phyloP scores from a whole-genome alignment of 805 yeast genomes.

The Teunomyces pallodes region DNA sequence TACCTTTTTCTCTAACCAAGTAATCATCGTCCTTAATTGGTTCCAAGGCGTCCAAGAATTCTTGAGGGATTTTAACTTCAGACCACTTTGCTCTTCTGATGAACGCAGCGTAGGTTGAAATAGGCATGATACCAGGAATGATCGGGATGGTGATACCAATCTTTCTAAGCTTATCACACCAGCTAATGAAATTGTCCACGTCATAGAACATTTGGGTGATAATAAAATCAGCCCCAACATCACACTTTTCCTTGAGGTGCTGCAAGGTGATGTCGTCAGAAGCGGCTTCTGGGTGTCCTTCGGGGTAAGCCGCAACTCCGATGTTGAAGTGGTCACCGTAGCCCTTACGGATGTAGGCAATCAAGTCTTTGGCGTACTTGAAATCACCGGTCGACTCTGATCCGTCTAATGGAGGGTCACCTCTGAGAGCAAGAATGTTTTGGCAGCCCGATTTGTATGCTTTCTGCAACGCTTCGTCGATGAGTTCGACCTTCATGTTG shows the following conservation, averaged over 20 bases:
- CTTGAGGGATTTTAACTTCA: constrained; percentile 73
- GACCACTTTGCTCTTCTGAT: constrained; percentile 95
- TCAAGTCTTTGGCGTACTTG: constrained; percentile 82
- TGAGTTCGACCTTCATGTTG: constrained; percentile 78
- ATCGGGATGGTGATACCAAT: constrained; percentile 81
- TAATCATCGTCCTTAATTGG: constrained; percentile 89
- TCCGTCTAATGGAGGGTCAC: constrained; percentile 87
- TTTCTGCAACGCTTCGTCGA: constrained; percentile 79
- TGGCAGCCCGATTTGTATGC: constrained; percentile 94
- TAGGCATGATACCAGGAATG: constrained; percentile 98
- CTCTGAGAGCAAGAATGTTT: constrained; percentile 89
- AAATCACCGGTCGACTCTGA: constrained; percentile 80
- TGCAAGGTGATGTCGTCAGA: constrained; percentile 47
- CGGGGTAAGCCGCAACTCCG: constrained; percentile 97
- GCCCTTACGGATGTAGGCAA: constrained; percentile 65
- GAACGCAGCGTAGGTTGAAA: constrained; percentile 90
- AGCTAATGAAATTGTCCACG: constrained; percentile 73
- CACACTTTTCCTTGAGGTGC: constrained; percentile 82
- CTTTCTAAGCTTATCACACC: constrained; percentile 73
- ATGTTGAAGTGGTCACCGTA: constrained; percentile 90
- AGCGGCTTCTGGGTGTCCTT: constrained; percentile 90
- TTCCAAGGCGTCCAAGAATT: constrained; percentile 66
- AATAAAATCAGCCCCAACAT: constrained; percentile 90
- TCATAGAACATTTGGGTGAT: constrained; percentile 98
- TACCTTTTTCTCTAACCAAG: constrained; percentile 80